Evolutionary conservation across 2,329 filamentous ascomycete genomes (phyloP).

Genomic region (Trichoderma polysporum): DNA sequence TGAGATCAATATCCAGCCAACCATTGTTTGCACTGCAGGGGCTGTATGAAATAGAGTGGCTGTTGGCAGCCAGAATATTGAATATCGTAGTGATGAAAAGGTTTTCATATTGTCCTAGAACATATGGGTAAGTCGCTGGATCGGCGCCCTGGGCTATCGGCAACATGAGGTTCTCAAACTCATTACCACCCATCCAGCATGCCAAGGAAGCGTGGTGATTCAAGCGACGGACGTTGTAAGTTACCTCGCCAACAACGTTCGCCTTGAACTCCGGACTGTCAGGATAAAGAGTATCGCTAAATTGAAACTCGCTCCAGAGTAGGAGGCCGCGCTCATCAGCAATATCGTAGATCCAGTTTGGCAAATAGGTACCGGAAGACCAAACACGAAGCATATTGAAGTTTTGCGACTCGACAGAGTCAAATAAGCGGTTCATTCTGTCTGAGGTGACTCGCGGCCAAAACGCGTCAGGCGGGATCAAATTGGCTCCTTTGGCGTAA

Average conservation of each 20-base stretch:
- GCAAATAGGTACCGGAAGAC: conserved; percentile 59
- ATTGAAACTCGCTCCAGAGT: conserved; percentile 64
- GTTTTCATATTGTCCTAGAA: conserved; percentile 53
- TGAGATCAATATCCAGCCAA: conserved; percentile 46
- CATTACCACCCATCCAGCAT: conserved; percentile 57
- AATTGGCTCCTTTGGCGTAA: conserved; percentile 44
- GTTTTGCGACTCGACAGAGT: conserved; percentile 52
- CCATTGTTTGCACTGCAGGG: conserved; percentile 61
- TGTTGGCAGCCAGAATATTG: conserved; percentile 57
- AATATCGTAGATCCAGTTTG: conserved; percentile 62
- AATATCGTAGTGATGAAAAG: conserved; percentile 57
- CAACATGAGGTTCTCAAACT: conserved; percentile 58
- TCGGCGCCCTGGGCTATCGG: conserved; percentile 37
- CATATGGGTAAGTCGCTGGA: conserved; percentile 40
- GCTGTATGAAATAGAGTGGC: conserved; percentile 59
- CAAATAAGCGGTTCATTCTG: conserved; percentile 48
- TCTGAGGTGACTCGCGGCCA: conserved; percentile 49
- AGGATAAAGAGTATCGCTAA: conserved; percentile 60
- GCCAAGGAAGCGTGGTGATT: conserved; percentile 60
- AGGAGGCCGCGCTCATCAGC: conserved; percentile 61
- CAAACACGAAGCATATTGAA: conserved; percentile 66
- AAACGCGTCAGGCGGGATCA: conserved; percentile 25
- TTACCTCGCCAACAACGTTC: conserved; percentile 54
- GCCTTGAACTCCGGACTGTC: conserved; percentile 53
- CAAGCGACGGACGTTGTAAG: conserved; percentile 59